phyloP scores from a whole-genome alignment of 2,329 filamentous ascomycete species.

The Tolypocladium album region DNA sequence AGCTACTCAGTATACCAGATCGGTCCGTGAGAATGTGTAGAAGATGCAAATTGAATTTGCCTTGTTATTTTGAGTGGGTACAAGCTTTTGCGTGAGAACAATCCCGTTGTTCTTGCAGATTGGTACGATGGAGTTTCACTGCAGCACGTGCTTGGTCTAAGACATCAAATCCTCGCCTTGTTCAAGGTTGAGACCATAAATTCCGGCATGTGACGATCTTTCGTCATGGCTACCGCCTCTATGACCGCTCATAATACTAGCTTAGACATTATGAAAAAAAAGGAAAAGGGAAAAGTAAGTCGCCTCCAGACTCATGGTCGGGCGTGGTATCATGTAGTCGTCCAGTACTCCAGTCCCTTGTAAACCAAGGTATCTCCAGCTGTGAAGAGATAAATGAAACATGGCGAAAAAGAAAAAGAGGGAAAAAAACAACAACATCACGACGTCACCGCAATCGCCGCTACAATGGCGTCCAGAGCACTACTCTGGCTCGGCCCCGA shows the following conservation, averaged over 20 bases:
- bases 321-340: not conserved
- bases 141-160: too few species aligned
- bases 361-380: not conserved
- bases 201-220: not conserved
- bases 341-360: not conserved
- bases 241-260: not conserved
- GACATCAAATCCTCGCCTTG: not conserved
- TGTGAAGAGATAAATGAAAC: not conserved
- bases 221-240: not conserved
- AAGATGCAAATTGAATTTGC: too few species aligned
- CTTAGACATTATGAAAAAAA: not conserved
- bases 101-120: not conserved
- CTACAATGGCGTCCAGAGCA: slow-evolving; percentile 57
- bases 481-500: slow-evolving; percentile 52
- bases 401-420: not conserved
- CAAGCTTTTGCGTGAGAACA: not conserved
- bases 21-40: too few species aligned
- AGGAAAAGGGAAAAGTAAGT: not conserved
- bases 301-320: not conserved
- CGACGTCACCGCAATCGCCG: slow-evolving; percentile 34
- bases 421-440: not conserved
- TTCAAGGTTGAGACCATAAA: not conserved
- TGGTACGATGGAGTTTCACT: too few species aligned
- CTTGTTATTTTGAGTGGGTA: not conserved
- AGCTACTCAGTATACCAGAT: too few species aligned